These are phyloP conservation scores for Angomonas ambiguus DNA, from an alignment of 208 protist genomes.

Conservation along the genomic window DNA sequence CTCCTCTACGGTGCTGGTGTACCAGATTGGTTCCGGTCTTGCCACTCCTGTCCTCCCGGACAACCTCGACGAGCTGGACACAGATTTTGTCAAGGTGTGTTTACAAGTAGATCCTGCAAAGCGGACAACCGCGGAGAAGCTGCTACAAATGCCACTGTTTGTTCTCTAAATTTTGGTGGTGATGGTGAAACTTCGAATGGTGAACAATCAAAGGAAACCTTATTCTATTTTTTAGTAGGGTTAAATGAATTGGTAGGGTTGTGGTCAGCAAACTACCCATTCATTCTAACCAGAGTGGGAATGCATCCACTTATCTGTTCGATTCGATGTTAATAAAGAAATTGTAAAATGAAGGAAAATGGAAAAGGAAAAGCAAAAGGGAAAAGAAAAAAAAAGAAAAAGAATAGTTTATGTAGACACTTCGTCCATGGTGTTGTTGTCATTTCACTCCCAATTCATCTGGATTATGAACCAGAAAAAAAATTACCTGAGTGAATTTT, in stretches of 20 bases:
- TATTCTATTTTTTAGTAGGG: too few relatives aligned
- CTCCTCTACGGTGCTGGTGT: slow-evolving; percentile 55
- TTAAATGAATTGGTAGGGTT: too few relatives aligned
- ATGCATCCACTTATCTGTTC: too few relatives aligned
- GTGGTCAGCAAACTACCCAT: too few relatives aligned
- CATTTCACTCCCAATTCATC: too few relatives aligned
- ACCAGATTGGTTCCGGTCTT: slow-evolving; percentile 69
- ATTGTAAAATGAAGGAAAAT: not conserved
- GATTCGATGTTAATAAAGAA: too few relatives aligned
- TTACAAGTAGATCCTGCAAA: slow-evolving; percentile 46
- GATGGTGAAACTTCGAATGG: too few relatives aligned
- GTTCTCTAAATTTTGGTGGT: slow-evolving; percentile 34
- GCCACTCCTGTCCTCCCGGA: slow-evolving; percentile 55
- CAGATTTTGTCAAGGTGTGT: slow-evolving; percentile 62
- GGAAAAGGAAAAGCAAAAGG: slow-evolving; percentile 9
- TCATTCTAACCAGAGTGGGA: too few relatives aligned
- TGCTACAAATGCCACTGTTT: slow-evolving; percentile 75
- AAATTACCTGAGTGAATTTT: not conserved
- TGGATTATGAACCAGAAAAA: slow-evolving; percentile 8
- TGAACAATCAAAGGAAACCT: too few relatives aligned
- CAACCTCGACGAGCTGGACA: slow-evolving; percentile 52
- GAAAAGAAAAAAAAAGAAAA: slow-evolving; percentile 12
- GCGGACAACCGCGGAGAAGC: slow-evolving; percentile 40
- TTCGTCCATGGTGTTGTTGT: too few relatives aligned
- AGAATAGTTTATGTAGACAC: not conserved